Evolutionary conservation across 2,329 filamentous ascomycete species (phyloP), one percentile per base, ranked within the genome.

Genomic region (Calonectria honghensis): DNA sequence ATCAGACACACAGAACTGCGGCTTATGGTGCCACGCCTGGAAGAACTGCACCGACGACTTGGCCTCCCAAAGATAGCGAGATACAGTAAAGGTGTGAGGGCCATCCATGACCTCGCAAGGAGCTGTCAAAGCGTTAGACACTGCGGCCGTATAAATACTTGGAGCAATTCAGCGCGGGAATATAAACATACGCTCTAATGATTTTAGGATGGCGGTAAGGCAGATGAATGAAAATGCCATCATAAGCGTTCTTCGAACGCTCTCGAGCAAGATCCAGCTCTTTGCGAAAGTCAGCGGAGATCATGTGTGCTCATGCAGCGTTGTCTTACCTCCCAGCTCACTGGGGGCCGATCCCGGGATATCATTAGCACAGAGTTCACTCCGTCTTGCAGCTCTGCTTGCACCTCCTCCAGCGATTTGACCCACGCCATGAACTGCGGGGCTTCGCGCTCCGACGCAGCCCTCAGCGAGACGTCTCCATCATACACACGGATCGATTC

Each of bases 401-500:
- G 82, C 27, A 85, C 32, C 31, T 77, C 76, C 14, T 77, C 76
- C 16, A 89, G 81, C 1, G 85, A 85, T 35, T 76, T 76, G 20
- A 84, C 66, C 87, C 87, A 89, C 4, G 77, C 75, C 66, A 84
- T 66, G 24, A 87, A 64, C 24, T 86, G 77, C 13, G 78, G 72
- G 76, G 83, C 76, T 67, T 88, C 86, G 48, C 84, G 79, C 74
- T 88, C 86, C 0, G 83, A 85, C n/a, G 87, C 82, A 2, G 86
- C 83, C 27, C 84, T 78, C 57, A 88, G 78, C 6, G 80, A 76
- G 4, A 88, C 72, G 66, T 89, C 87, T 0, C 87, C 87, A 51
- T 88, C 87, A 67, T 88, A 86, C 74, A 87, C 81, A 52, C 87
- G 83, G 45, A 89, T 85, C 2, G 83, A 80, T 73, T 88, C 85